Percentiles rank a stretch among this genome's conserved stretches.
phyloP scores from a whole-genome alignment of 495 filamentous ascomycete species.

The Xylona heveae region DNA sequence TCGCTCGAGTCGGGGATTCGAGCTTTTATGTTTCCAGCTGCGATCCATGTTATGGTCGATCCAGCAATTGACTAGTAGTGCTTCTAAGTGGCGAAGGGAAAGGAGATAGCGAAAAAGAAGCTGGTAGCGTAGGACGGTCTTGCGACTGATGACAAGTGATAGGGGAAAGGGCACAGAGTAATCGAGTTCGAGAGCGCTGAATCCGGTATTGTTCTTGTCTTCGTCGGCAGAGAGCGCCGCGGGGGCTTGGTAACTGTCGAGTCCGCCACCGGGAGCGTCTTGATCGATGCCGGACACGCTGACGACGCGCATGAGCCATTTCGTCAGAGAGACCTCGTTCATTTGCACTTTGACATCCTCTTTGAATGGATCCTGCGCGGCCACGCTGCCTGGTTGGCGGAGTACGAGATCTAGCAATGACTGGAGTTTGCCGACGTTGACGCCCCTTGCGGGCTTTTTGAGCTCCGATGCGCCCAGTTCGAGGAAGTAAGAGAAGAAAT shows the following conservation, averaged over 20 bases:
- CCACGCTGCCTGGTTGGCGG: constrained; percentile 84
- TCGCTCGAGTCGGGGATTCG: constrained; percentile 52
- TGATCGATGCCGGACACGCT: constrained; percentile 87
- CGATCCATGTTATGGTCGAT: constrained; percentile 64
- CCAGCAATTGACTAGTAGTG: constrained; percentile 66
- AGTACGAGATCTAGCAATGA: constrained; percentile 85
- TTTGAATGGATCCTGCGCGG: constrained; percentile 87
- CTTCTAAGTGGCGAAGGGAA: constrained; percentile 72
- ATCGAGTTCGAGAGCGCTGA: constrained; percentile 80
- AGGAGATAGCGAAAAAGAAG: constrained; percentile 86
- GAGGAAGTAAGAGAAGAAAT: constrained; percentile 95
- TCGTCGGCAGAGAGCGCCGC: constrained; percentile 32
- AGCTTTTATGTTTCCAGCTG: constrained; percentile 68
- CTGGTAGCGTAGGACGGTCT: constrained; percentile 89
- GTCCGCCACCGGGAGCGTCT: constrained; percentile 29
- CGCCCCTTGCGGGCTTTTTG: constrained; percentile 62
- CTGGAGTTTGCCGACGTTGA: constrained; percentile 85
- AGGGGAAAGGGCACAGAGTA: constrained; percentile 93
- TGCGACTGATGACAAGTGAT: constrained; percentile 85
- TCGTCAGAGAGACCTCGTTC: constrained; percentile 83
- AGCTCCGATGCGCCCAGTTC: constrained; percentile 77
- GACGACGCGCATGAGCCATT: constrained; percentile 86
- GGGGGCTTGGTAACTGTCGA: constrained; percentile 28
- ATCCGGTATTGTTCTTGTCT: constrained; percentile 73
- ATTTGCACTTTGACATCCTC: constrained; percentile 94